These are phyloP conservation scores for Termitomyces sp. DNA, from an alignment of 768 basidiomycete genomes.

Conservation along the genomic window DNA sequence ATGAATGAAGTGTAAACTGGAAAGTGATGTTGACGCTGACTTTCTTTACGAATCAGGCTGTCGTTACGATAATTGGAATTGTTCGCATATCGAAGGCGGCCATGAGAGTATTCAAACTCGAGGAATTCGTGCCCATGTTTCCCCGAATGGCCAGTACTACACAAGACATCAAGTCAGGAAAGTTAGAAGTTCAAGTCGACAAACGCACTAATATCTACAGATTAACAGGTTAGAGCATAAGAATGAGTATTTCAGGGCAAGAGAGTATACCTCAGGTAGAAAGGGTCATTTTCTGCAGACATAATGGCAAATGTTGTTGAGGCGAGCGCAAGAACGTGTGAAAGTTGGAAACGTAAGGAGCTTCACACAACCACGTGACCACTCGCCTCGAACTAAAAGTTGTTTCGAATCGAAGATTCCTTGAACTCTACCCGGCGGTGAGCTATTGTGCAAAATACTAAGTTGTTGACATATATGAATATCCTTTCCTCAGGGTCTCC, in stretches of 20 bases:
- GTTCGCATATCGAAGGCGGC: conserved; percentile 94
- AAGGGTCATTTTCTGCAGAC: conserved; percentile 66
- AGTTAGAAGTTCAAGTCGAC: not conserved
- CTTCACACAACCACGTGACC: conserved; percentile 1
- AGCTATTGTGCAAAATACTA: not conserved
- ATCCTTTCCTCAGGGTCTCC: not conserved
- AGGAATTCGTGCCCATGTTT: conserved; percentile 98
- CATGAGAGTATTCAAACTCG: conserved; percentile 97
- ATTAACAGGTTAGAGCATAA: conserved; percentile 6
- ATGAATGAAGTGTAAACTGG: not conserved
- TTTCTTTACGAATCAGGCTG: conserved; percentile 97
- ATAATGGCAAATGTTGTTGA: conserved; percentile 20
- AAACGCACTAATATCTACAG: conserved; percentile 42
- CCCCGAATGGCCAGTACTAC: conserved; percentile 95
- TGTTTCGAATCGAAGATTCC: not conserved
- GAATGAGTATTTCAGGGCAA: not conserved
- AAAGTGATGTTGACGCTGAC: conserved; percentile 41
- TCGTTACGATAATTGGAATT: conserved; percentile 99
- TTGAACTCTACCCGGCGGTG: not conserved
- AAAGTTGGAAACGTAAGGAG: not conserved
- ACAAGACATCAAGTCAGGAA: not conserved
- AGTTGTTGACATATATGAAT: not conserved
- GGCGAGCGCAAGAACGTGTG: not conserved
- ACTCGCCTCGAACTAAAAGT: too few species aligned
- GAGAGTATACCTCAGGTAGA: conserved; percentile 66